Base-by-base conservation (phyloP, 148 eudicot species). In the Dysphania ambrosioides region DNA sequence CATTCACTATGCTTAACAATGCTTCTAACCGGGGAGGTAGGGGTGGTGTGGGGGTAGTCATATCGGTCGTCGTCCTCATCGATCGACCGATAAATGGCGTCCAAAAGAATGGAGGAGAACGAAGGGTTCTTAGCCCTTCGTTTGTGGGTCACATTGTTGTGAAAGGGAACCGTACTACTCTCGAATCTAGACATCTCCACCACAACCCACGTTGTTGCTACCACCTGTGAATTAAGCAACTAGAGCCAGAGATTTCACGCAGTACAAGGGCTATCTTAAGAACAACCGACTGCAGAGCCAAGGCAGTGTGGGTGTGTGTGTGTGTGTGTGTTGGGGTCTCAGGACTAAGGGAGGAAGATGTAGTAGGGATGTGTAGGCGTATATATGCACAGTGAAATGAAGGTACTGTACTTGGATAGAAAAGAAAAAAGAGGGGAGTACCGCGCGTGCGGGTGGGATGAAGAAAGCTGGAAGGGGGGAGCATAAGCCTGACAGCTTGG, bases 51-150 rank as follows among this genome's bases (percentile, higher is more conserved):
- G 24, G 27, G 42, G 66, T 66, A 40, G 10, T 64, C 11, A 61
- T 57, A 29, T 57, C 38, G 36, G 55, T 40, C 35, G 21, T 55
- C 42, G 66, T 75, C 68, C 24, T 41, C 87, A 44, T 91, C 97
- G 13, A 89, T 83, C 1, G 93, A 91, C 12, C 82, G 86, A 70
- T 86, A 87, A 40, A 91, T 87, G 34, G 93, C 71, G 66, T 91
- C 97, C 38, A 91, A 88, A 38, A 91, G 93, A 35, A 87, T 79
- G 12, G 97, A 91, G 6, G 97, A 89, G 70, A 91, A 89, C 0
- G 93, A 89, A 5, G 93, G 96, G 12, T 78, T 75, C 71, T 81
- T 88, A 7, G 82, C 73, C 61, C 82, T 73, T 56, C 78, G 72
- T 26, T 65, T 70, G 36, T 64, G 77, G 11, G 44, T 73, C 23